A percentile compares a stretch with the other conserved stretches of the same genome.
phyloP scores from a whole-genome alignment of 116 monocot species.

The Dioscorea cayenensis region DNA sequence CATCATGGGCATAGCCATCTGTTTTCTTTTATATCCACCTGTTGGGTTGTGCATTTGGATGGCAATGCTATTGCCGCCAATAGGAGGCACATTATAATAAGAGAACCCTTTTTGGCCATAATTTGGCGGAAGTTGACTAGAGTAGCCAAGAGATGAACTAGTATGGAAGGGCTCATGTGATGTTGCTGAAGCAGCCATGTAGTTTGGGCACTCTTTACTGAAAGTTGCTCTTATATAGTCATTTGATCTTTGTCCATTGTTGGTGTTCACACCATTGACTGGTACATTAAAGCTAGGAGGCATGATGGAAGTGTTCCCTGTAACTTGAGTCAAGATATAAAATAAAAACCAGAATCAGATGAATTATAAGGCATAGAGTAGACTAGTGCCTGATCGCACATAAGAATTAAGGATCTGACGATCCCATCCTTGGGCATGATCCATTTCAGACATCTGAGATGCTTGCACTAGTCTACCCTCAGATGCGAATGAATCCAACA shows the following conservation, averaged over 20 bases:
- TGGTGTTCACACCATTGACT: conserved; percentile 2
- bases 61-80: conserved; percentile 4
- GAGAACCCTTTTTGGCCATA: conserved; percentile 9
- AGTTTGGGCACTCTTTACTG: neutral
- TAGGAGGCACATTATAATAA: neutral
- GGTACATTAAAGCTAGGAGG: neutral
- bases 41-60: conserved; percentile 10
- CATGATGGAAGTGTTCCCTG: neutral
- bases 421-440: neutral
- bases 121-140: conserved; percentile 18
- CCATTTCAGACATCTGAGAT: neutral
- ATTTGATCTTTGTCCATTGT: neutral
- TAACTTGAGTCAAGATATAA: neutral
- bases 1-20: conserved; percentile 3
- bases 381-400: neutral
- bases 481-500: too few relatives aligned
- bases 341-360: too few relatives aligned
- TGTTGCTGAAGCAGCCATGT: neutral
- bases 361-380: neutral
- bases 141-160: conserved; percentile 20
- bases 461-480: neutral
- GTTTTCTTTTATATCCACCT: conserved; percentile 38
- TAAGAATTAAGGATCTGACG: neutral
- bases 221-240: neutral
- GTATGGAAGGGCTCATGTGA: neutral